Percentiles rank a stretch among this genome's conserved stretches.
Conservation (phyloP, 1,284 basidiomycete genomes). For the Sparassis latifolia region DNA sequence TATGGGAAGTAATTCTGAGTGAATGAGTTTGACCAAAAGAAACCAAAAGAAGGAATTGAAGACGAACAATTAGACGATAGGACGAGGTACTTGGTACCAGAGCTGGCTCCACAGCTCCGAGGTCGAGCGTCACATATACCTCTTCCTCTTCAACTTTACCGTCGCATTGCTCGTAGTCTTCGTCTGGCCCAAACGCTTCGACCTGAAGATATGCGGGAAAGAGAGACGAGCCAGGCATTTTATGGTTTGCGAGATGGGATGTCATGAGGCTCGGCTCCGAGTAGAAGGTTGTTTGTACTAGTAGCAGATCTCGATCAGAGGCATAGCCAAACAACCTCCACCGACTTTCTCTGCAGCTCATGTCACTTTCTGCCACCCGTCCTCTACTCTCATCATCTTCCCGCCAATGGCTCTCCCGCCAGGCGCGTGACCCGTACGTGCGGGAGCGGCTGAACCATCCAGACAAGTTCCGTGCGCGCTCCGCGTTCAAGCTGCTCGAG, state of each 20-base stretch:
- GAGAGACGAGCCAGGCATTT: slow-evolving; percentile 9
- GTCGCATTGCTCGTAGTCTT: slow-evolving; percentile 52
- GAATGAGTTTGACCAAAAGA: neutral
- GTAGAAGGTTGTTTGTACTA: neutral
- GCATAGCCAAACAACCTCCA: neutral
- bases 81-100: slow-evolving; percentile 61
- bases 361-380: too few relatives aligned
- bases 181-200: slow-evolving; percentile 49
- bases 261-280: neutral
- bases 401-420: too few relatives aligned
- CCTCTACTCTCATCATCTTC: too few relatives aligned
- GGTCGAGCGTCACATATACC: slow-evolving; percentile 63
- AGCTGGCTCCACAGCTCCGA: slow-evolving; percentile 65
- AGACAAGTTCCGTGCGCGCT: slow-evolving; percentile 63
- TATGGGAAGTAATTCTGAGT: slow-evolving; percentile 21
- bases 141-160: slow-evolving; percentile 42
- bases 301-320: neutral
- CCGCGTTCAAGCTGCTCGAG: slow-evolving; percentile 82
- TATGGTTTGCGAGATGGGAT: neutral
- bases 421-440: too few relatives aligned
- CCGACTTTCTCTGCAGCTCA: too few relatives aligned
- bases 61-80: slow-evolving; percentile 64
- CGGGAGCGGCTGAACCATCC: slow-evolving; percentile 32
- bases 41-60: neutral
- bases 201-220: slow-evolving; percentile 57